phyloP scores from a whole-genome alignment of 768 basidiomycete species.

The Collybia sp. region DNA sequence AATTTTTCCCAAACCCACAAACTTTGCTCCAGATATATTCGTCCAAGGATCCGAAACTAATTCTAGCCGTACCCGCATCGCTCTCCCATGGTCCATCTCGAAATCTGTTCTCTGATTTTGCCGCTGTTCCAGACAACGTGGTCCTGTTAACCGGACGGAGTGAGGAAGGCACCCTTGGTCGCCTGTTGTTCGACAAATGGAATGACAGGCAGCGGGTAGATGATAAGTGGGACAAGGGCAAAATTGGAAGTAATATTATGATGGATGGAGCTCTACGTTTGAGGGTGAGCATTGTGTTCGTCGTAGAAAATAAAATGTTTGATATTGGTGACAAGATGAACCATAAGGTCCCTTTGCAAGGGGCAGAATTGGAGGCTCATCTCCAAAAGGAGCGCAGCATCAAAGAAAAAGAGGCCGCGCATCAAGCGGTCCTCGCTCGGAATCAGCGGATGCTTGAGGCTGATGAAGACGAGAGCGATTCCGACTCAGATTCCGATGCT shows the following conservation, averaged over 20 bases:
- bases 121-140: conserved; percentile 77
- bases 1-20: conserved; percentile 84
- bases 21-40: conserved; percentile 79
- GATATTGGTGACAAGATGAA: conserved; percentile 52
- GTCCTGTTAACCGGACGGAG: conserved; percentile 79
- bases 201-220: conserved; percentile 74
- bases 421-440: conserved; percentile 78
- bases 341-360: conserved; percentile 85
- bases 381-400: conserved; percentile 69
- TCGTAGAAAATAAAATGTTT: background rate
- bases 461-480: conserved; percentile 84
- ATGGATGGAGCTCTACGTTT: conserved; percentile 69
- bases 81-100: conserved; percentile 92
- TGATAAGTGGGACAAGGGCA: conserved; percentile 86
- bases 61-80: conserved; percentile 89
- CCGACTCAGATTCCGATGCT: conserved; percentile 61
- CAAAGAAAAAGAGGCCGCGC: conserved; percentile 82
- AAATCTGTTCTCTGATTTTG: conserved; percentile 81
- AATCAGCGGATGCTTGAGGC: conserved; percentile 90
- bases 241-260: conserved; percentile 82
- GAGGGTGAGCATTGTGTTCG: conserved; percentile 40
- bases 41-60: conserved; percentile 86
- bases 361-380: conserved; percentile 80
- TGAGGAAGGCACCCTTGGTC: conserved; percentile 76
- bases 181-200: conserved; percentile 83